Conservation (phyloP, 805 yeast species). For the Zygosaccharomyces gambellarensis region DNA sequence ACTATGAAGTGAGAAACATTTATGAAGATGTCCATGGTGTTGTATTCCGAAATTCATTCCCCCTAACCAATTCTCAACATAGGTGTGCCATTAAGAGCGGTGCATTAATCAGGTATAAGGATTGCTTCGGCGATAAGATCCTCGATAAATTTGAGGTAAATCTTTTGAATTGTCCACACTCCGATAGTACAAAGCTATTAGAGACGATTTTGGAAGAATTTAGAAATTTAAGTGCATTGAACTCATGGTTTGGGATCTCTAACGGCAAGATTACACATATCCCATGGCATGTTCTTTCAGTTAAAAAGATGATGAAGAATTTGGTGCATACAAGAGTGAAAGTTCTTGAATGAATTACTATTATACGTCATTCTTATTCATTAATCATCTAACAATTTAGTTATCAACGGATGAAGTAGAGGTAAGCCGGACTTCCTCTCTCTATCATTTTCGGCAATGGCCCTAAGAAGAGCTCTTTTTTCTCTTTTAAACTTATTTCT, state of each 20-base stretch:
- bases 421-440: slow-evolving; percentile 6
- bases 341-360: slow-evolving; percentile 4
- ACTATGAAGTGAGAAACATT: slow-evolving; percentile 43
- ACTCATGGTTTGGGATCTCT: slow-evolving; percentile 38
- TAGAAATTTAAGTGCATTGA: slow-evolving; percentile 46
- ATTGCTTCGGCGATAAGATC: slow-evolving; percentile 21
- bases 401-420: slow-evolving; percentile 1
- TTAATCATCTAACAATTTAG: not conserved
- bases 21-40: slow-evolving; percentile 51
- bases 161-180: slow-evolving; percentile 67
- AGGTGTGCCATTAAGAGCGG: slow-evolving; percentile 70
- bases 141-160: slow-evolving; percentile 54
- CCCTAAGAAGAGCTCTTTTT: not conserved
- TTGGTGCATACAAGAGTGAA: slow-evolving; percentile 55
- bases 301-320: slow-evolving; percentile 53
- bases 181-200: slow-evolving; percentile 54
- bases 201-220: slow-evolving; percentile 55
- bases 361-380: not conserved
- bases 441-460: not conserved
- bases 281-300: slow-evolving; percentile 75
- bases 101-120: slow-evolving; percentile 45
- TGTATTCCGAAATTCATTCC: slow-evolving; percentile 55
- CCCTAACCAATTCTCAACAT: slow-evolving; percentile 65
- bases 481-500: not conserved
- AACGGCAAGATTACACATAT: slow-evolving; percentile 39